Evolutionary conservation across 106 monocot genomes (phyloP), one percentile per base, ranked within the genome.

Genomic region (Allium cepa): DNA sequence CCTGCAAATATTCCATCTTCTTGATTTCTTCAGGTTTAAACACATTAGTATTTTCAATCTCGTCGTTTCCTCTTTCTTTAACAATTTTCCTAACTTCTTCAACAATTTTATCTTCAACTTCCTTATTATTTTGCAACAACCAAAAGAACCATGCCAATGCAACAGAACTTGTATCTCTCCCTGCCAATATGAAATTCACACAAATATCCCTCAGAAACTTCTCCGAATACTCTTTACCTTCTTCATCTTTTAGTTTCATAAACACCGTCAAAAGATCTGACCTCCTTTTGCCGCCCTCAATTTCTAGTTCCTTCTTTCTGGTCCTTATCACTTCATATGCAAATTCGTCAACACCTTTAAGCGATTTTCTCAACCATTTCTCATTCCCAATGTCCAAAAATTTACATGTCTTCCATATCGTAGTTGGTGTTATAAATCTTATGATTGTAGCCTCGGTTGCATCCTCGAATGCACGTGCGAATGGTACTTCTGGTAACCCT

Each of bases 101-200:
- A 0, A 85, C 45, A 17, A 89, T 80, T 62, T 56, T 74, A 52
- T 68, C 66, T 69, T 89, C 89, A 11, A 82, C 89, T 59, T 17
- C 66, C 0, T 66, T 74, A 47, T 85, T 69, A 57, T 60, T 62
- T 16, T 67, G 62, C 47, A 85, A 69, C 56, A 89, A 66, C 82
- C 79, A 93, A 61, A 88, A 93, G 79, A 99, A 99, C 97, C 92
- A 99, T 3, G 87, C 89, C 62, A 99, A 66, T 47, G 97, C 92
- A 60, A 99, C 97, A 18, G 92, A 99, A 17, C 89, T 92, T 26
- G 92, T 99, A 73, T 99, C 97, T 62, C 97, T 82, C 12, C 97
- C 92, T 16, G 97, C 92, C 56, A 99, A 72, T 51, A 99, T 99
- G 64, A 99, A 99, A 67, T 99, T 99, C 17, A 99, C 97, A 56